A percentile compares a stretch with the other conserved stretches of the same genome.
These are phyloP conservation scores for Phyllostachys edulis DNA, from an alignment of 176 grass and related monocot genomes.

Conservation along the genomic window DNA sequence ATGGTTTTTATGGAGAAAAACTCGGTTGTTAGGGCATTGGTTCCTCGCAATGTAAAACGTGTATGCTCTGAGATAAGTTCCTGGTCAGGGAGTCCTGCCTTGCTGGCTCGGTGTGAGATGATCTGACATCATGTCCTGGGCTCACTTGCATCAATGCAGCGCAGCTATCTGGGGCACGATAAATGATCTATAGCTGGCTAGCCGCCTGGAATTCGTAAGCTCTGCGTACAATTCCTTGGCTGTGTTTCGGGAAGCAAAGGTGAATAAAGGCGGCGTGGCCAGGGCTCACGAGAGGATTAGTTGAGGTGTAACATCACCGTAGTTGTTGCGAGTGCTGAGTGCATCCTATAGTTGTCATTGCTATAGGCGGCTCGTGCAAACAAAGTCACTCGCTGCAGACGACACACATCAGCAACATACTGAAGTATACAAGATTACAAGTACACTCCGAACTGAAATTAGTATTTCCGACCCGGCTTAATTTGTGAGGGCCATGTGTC, in stretches of 20 bases:
- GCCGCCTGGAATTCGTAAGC: neutral
- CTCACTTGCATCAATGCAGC: neutral
- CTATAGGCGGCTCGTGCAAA: neutral
- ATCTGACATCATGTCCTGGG: neutral
- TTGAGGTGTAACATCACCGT: slow-evolving; percentile 19
- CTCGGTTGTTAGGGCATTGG: neutral
- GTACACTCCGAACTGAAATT: neutral
- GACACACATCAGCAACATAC: neutral
- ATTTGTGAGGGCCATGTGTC: no score
- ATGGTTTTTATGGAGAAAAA: neutral
- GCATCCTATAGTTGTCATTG: neutral
- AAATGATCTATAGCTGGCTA: neutral
- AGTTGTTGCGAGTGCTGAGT: slow-evolving; percentile 15
- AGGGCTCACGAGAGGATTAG: neutral
- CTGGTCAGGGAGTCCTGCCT: neutral
- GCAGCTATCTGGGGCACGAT: neutral
- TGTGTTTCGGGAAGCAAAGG: neutral
- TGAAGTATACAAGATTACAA: no score
- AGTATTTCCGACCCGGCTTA: neutral
- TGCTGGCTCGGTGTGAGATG: neutral
- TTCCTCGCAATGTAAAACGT: neutral
- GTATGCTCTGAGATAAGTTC: neutral
- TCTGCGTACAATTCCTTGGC: neutral
- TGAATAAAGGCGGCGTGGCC: neutral
- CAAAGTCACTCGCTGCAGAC: neutral